Conservation (phyloP, 768 basidiomycete genomes). For the Collybia sp. region DNA sequence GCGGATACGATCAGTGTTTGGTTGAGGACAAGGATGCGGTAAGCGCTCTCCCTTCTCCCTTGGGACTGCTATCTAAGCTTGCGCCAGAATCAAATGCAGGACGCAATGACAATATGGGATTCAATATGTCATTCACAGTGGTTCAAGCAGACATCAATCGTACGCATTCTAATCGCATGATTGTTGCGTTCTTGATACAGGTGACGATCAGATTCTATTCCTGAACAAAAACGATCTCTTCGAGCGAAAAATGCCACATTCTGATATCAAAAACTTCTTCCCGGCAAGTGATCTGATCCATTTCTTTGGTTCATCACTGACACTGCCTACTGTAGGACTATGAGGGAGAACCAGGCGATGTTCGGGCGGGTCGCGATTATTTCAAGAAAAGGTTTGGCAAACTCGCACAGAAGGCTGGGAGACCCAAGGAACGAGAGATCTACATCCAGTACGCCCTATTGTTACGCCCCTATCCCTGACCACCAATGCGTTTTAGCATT, state of each 20-base stretch:
- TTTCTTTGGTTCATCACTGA: background rate
- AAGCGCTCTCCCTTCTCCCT: constrained; percentile 22
- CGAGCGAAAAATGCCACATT: constrained; percentile 72
- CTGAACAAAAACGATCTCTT: constrained; percentile 96
- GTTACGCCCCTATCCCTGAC: constrained; percentile 1
- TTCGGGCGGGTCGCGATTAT: constrained; percentile 78
- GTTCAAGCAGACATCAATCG: constrained; percentile 93
- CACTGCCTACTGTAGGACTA: constrained; percentile 55
- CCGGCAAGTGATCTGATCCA: constrained; percentile 45
- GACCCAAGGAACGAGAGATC: constrained; percentile 84
- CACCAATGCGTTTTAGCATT: constrained; percentile 42
- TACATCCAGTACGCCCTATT: constrained; percentile 76
- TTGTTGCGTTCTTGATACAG: constrained; percentile 1
- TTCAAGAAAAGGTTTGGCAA: constrained; percentile 83
- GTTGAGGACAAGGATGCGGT: constrained; percentile 91
- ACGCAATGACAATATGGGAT: constrained; percentile 98
- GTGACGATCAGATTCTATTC: constrained; percentile 70
- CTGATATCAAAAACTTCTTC: constrained; percentile 87
- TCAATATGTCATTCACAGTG: constrained; percentile 97
- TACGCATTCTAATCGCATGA: constrained; percentile 30
- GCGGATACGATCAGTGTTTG: constrained; percentile 92
- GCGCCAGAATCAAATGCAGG: constrained; percentile 93
- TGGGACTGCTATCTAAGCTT: background rate
- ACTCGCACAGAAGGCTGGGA: constrained; percentile 80
- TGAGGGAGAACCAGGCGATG: constrained; percentile 72